Conservation (phyloP, 176 grass and related monocot species). For the Pontederia paniculata region DNA sequence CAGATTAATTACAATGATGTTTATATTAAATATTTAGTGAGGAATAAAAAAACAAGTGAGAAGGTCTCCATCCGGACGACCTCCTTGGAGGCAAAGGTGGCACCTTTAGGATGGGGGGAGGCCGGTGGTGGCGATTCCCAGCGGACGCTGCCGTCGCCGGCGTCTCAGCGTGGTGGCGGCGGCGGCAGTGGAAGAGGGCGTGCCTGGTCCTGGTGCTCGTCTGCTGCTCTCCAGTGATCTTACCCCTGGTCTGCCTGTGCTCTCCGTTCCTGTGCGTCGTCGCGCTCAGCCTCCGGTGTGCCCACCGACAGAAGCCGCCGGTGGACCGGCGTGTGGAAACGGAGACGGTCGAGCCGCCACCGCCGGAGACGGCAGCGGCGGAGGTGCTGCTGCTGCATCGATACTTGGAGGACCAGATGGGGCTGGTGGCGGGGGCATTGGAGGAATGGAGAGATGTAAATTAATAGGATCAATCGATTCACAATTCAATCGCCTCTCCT, state of each 20-base stretch:
- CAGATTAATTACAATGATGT: too few relatives aligned
- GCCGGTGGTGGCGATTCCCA: background rate
- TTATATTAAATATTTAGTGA: too few relatives aligned
- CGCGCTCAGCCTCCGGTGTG: background rate
- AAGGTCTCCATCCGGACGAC: too few relatives aligned
- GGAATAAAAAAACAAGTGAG: too few relatives aligned
- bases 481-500: too few relatives aligned
- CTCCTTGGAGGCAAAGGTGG: too few relatives aligned
- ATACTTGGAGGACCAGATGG: conserved; percentile 7
- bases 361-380: background rate
- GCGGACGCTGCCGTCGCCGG: too few relatives aligned
- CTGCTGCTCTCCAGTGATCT: background rate
- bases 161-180: background rate
- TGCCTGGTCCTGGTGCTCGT: background rate
- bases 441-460: too few relatives aligned
- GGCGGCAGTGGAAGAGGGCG: background rate
- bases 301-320: background rate
- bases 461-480: too few relatives aligned
- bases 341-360: too few relatives aligned
- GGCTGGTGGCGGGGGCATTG: background rate
- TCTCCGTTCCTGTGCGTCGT: conserved; percentile 1
- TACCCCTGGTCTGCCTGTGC: conserved; percentile 5
- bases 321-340: background rate
- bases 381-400: background rate
- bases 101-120: background rate